These are phyloP conservation scores for Phyllosticta citriasiana DNA, from an alignment of 2,329 filamentous ascomycete genomes.

Conservation along the genomic window DNA sequence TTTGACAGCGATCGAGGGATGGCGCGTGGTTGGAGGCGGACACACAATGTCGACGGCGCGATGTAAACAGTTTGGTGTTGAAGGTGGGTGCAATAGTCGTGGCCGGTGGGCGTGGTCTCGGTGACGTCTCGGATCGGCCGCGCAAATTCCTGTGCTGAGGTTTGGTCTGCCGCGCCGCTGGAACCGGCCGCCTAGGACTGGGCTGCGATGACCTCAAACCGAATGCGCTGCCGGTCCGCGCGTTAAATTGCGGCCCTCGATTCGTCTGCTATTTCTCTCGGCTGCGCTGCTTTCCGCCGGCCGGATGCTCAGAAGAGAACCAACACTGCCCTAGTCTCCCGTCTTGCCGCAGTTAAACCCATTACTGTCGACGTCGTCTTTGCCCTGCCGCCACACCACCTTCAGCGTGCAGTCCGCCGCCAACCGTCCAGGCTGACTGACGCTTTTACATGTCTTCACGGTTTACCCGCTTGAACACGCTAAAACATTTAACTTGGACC, in stretches of 20 bases:
- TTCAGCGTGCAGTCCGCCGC: background rate
- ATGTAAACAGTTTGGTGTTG: background rate
- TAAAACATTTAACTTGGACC: background rate
- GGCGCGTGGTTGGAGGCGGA: background rate
- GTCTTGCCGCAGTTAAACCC: background rate
- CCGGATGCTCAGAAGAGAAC: background rate
- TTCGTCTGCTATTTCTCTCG: background rate
- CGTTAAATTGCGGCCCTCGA: background rate
- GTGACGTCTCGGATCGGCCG: background rate
- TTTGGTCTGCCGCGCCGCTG: background rate
- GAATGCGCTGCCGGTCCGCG: background rate
- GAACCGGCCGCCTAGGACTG: background rate
- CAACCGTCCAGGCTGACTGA: background rate
- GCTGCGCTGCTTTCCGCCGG: background rate
- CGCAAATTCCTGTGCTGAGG: background rate
- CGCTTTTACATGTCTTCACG: background rate
- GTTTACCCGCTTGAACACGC: background rate
- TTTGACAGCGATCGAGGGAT: background rate
- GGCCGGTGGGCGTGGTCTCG: background rate
- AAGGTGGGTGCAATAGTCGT: background rate
- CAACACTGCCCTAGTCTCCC: background rate
- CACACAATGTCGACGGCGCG: slow-evolving; percentile 15
- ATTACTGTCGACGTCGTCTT: background rate
- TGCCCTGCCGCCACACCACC: background rate
- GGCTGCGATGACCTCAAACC: background rate